Evolutionary conservation across 108 stramenopile species (phyloP).

Genomic region (Skeletonema menzelii): DNA sequence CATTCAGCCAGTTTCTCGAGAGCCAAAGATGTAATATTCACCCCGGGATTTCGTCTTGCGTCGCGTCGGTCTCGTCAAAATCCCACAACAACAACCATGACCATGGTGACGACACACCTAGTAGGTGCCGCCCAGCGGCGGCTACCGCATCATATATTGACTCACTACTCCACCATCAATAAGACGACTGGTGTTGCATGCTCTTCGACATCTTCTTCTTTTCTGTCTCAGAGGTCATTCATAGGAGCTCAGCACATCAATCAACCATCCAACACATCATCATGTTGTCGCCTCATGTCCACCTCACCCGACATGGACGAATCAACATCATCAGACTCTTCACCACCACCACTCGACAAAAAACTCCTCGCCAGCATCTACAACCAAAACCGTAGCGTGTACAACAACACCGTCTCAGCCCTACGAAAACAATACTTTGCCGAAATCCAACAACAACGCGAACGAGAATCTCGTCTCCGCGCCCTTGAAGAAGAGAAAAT

Average conservation of each 20-base stretch:
- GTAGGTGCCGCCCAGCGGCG: constrained; percentile 3
- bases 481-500: constrained; percentile 57
- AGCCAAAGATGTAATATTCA: no score
- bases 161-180: background rate
- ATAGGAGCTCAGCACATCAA: background rate
- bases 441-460: constrained; percentile 58
- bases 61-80: no score
- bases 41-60: no score
- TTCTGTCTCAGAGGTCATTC: background rate
- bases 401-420: constrained; percentile 63
- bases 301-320: background rate
- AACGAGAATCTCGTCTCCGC: constrained; percentile 17
- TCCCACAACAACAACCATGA: background rate
- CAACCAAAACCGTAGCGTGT: constrained; percentile 58
- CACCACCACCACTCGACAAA: background rate
- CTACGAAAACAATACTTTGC: constrained; percentile 70
- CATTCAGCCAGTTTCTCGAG: no score
- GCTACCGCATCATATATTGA: background rate
- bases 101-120: background rate
- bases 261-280: background rate
- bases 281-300: background rate
- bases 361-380: constrained; percentile 43
- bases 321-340: background rate
- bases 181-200: background rate
- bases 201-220: no score